Evolutionary conservation across 176 grass and related monocot genomes (phyloP), one percentile per base, ranked within the genome.

Genomic region (Oryza longistaminata): DNA sequence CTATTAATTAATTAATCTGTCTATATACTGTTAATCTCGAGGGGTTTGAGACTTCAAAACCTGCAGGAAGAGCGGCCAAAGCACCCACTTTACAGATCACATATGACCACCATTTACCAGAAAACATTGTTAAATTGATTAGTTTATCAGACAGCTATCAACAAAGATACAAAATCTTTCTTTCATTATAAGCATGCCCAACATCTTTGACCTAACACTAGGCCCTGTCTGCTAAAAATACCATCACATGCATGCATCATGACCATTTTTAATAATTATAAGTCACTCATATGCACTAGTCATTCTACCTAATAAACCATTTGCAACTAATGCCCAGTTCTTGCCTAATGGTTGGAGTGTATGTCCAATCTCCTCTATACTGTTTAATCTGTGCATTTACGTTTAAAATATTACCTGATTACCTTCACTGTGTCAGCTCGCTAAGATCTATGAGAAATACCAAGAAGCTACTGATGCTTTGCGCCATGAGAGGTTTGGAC

Each of bases 391-490:
- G 6, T 73, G 29, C 25, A 72, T 66, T 78, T 62, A 67, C 80
- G 53, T 78, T 19, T 83, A n/a, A 76, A 67, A 16, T 65, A 4
- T 70, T 90, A 35, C 78, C 50, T 79, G 71, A 77, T 81, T 82
- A 88, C 37, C 53, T 81, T 71, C 15, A 17, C 74, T 74, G 17
- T 7, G 60, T 73, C 88, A 99, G 96, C 96, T 99, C 81, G 88
- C 93, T 73, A 99, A 99, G 79, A 99, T 99, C 46, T 99, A 99
- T 77, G 96, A 96, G 66, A 93, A 99, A 87, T 96, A 99, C 60
- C 96, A 99, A 94, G 96, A 99, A 88, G 86, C 93, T 76, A 92
- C 91, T 82, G 96, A 99, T 91, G 96, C 91, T 82, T 86, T 96
- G 53, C 91, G 81, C 10, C 96, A 99, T 77, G 96, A 99, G 90